Percentiles rank a stretch among this genome's conserved stretches.
These are phyloP conservation scores for Microdochium paspali DNA, from an alignment of 2,329 filamentous ascomycete species.

Conservation along the genomic window DNA sequence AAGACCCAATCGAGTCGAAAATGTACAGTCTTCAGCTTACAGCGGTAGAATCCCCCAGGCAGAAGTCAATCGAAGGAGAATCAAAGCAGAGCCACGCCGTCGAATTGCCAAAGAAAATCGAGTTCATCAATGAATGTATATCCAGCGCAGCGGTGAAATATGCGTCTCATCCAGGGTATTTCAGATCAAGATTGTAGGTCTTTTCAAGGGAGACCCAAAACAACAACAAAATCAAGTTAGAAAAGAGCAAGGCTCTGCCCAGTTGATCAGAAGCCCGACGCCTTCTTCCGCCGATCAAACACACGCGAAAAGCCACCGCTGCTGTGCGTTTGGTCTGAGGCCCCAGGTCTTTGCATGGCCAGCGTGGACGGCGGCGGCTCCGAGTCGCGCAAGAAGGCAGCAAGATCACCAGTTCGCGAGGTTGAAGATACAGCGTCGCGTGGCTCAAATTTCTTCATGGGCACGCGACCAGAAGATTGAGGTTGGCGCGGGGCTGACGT, in stretches of 20 bases:
- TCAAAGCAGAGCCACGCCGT: too few species aligned
- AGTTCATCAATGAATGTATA: too few species aligned
- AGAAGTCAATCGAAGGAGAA: too few species aligned
- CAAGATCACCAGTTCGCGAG: constrained; percentile 55
- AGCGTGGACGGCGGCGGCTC: constrained; percentile 44
- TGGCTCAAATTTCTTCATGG: constrained; percentile 50
- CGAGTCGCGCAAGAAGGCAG: constrained; percentile 62
- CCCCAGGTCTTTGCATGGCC: constrained; percentile 14
- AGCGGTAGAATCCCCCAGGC: too few species aligned
- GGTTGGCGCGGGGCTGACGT: constrained; percentile 6
- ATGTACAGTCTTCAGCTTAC: too few species aligned
- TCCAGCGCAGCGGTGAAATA: neutral
- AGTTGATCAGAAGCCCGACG: constrained; percentile 17
- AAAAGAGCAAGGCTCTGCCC: neutral
- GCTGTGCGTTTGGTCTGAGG: constrained; percentile 23
- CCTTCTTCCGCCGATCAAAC: constrained; percentile 41
- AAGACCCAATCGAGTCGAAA: too few species aligned
- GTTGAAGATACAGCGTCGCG: constrained; percentile 36
- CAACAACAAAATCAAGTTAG: neutral
- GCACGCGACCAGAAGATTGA: constrained; percentile 28
- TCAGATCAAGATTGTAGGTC: constrained; percentile 4
- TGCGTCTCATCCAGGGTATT: too few species aligned
- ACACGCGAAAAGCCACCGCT: constrained; percentile 33
- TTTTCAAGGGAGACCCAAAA: neutral
- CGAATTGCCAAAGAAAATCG: too few species aligned